A percentile compares a stretch with the other conserved stretches of the same genome.
phyloP scores from a whole-genome alignment of 2,329 filamentous ascomycete species.

The Epichloe gansuensis region DNA sequence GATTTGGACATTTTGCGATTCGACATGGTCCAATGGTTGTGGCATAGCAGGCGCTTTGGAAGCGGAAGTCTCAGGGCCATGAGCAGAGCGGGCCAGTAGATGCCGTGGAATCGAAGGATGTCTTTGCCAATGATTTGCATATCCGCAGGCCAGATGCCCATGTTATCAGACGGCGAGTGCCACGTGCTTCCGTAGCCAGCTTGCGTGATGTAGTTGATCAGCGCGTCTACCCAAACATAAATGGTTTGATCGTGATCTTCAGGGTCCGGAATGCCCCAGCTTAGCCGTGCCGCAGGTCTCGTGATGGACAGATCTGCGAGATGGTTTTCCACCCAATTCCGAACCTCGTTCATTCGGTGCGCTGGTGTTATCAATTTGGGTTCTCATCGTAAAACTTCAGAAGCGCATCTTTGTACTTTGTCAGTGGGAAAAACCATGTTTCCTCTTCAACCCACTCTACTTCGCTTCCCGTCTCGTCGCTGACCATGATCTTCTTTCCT shows the following conservation, averaged over 20 bases:
- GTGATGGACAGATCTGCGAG: conserved; percentile 85
- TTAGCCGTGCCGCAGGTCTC: conserved; percentile 61
- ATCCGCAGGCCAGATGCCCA: conserved; percentile 76
- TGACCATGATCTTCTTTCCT: conserved; percentile 71
- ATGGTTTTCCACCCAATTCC: conserved; percentile 62
- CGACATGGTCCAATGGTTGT: conserved; percentile 92
- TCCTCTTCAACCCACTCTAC: conserved; percentile 90
- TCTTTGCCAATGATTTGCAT: conserved; percentile 93
- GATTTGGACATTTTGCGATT: conserved; percentile 95
- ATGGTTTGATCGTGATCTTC: conserved; percentile 79
- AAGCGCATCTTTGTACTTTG: conserved; percentile 65
- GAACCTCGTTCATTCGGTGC: conserved; percentile 64
- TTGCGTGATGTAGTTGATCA: conserved; percentile 86
- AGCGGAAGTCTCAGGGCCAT: conserved; percentile 74
- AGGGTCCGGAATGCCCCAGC: conserved; percentile 84
- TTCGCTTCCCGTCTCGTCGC: conserved; percentile 76
- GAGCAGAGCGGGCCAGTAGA: conserved; percentile 96
- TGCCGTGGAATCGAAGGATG: conserved; percentile 88
- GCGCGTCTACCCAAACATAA: conserved; percentile 95
- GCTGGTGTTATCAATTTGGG: conserved; percentile 64
- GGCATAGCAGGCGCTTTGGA: conserved; percentile 70
- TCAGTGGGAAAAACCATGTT: conserved; percentile 92
- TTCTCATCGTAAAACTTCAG: conserved; percentile 71
- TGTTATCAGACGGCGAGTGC: conserved; percentile 49
- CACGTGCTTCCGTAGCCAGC: conserved; percentile 58